These are phyloP conservation scores for Pichia cephalocereana DNA, from an alignment of 805 yeast species.

Conservation along the genomic window DNA sequence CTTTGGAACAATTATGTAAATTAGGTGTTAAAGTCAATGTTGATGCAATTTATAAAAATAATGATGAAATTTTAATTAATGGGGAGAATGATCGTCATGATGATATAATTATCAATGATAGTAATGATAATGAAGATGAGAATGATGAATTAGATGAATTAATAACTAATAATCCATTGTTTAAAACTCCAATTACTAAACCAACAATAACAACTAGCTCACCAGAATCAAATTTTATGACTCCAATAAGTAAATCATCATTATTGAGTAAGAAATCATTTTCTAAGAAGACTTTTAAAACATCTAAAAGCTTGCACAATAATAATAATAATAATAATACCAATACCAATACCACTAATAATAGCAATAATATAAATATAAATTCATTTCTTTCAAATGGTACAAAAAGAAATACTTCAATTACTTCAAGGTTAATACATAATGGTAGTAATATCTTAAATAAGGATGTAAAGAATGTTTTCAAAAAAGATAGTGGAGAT, in stretches of 20 bases:
- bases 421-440: conserved; percentile 21
- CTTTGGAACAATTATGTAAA: conserved; percentile 65
- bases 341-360: conserved; percentile 13
- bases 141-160: not conserved
- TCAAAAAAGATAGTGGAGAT: not conserved
- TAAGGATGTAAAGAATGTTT: not conserved
- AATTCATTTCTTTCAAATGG: not conserved
- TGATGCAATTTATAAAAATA: conserved; percentile 38
- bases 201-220: conserved; percentile 13
- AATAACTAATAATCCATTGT: conserved; percentile 2
- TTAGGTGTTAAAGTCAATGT: conserved; percentile 65
- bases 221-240: conserved; percentile 13
- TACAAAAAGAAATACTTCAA: conserved; percentile 16
- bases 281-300: conserved; percentile 21
- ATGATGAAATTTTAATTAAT: not conserved
- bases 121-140: not conserved
- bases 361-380: conserved; percentile 18
- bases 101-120: not conserved
- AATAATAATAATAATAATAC: too few relatives aligned
- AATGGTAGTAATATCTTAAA: not conserved
- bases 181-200: conserved; percentile 14
- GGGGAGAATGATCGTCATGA: not conserved
- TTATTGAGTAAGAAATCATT: conserved; percentile 29
- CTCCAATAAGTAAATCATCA: conserved; percentile 21
- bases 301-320: not conserved